These are phyloP conservation scores for Epichloe brachyelytri DNA, from an alignment of 2,329 filamentous ascomycete species.

Conservation along the genomic window DNA sequence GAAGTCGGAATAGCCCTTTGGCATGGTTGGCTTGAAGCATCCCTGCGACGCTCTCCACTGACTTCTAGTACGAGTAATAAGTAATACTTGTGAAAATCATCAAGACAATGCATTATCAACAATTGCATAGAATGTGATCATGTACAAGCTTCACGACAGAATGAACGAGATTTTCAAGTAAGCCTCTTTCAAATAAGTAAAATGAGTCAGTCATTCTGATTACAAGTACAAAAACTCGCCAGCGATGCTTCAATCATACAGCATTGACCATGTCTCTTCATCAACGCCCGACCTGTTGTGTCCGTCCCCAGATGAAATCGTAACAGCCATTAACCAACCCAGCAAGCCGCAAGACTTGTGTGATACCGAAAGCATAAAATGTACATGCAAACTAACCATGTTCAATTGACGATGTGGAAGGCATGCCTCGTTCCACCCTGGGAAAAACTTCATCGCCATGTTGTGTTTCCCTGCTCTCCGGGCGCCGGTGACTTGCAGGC, in stretches of 20 bases:
- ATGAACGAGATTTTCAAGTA: neutral
- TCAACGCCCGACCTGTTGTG: neutral
- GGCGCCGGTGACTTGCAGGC: conserved; percentile 15
- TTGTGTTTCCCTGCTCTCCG: conserved; percentile 17
- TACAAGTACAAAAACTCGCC: conserved; percentile 1
- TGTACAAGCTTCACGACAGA: neutral
- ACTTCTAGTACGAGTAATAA: no score
- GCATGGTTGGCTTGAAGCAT: no score
- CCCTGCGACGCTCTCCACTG: no score
- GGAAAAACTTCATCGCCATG: conserved; percentile 18
- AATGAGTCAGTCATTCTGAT: neutral
- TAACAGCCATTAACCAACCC: neutral
- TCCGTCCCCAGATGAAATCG: neutral
- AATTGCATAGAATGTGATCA: no score
- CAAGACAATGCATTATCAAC: no score
- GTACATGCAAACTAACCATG: neutral
- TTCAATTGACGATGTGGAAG: neutral
- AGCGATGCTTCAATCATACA: neutral
- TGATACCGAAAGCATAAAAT: neutral
- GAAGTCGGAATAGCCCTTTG: no score
- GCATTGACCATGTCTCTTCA: neutral
- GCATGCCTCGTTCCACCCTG: neutral
- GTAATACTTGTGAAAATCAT: no score
- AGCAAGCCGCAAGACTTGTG: neutral
- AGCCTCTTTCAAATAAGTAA: neutral